Evolutionary conservation across 2,329 filamentous ascomycete species (phyloP), one percentile per base, ranked within the genome.

Genomic region (Claviceps arundinis): DNA sequence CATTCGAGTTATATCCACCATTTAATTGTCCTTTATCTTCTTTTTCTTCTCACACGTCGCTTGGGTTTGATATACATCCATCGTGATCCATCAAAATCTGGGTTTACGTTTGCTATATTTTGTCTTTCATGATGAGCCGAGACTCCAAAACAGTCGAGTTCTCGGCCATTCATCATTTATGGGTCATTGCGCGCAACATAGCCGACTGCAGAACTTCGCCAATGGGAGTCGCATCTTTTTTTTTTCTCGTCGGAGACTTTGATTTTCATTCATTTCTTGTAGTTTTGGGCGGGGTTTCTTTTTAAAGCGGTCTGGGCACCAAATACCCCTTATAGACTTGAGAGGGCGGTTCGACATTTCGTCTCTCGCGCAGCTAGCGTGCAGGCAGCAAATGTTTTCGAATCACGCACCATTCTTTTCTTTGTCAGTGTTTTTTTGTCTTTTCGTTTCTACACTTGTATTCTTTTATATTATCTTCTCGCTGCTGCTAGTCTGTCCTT

Each of bases 241-340:
- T 16, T 16, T n/a, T 9, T 8, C n/a, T 17, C 8, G 30, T 54
- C 47, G 30, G 38, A 44, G 48, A 38, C 54, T 51, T 54, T 48
- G 30, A 11, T 41, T 47, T 48, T 37, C n/a, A 42, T 42, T 49
- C 42, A 37, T 38, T 37, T 50, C 37, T 37, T 48, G 9, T 41
- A 17, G 19, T 8, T 47, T 47, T 54, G 48, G 24, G 42, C 40
- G 45, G 16, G 2, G n/a, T n/a, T 26, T 26, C n/a, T 45, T 4
- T 17, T 9, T 57, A 61, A 53, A 60, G 57, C 61, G 57, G 57
- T 53, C 58, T 51, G 59, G 61, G 60, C 63, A 65, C 62, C 59
- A 62, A 67, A 68, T 67, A 68, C 64, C 65, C 55, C 51, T 46
- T 62, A 67, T 68, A 68, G 65, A 68, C 61, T 61, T 60, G 61